Base-by-base conservation (phyloP, 2,329 filamentous ascomycete species). In the Botrytis paeoniae region DNA sequence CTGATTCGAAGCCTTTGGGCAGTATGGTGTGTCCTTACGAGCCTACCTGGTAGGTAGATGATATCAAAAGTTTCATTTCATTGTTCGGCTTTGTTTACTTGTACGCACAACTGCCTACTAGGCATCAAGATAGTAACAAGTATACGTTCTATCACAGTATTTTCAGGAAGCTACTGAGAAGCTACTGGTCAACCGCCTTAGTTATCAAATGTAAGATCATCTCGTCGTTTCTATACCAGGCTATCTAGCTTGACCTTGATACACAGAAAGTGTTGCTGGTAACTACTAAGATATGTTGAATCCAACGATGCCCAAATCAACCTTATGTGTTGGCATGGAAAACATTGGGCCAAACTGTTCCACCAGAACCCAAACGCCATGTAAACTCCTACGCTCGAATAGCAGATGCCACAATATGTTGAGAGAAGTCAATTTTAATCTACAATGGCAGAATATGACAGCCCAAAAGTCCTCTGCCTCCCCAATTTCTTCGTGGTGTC, bases 361-460 rank as follows among this genome's bases (percentile, higher is more conserved):
- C 20, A 69, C 20, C 37, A 18, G 43, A 68, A 39, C 75, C 69
- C 29, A 35, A 76, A 77, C 74, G 71, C 74, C 76, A 74, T 74
- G 60, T 39, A 76, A 54, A 77, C 74, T 73, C 75, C 73, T 73
- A 45, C 60, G 35, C 70, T 73, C 66, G 73, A 43, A 64, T 70
- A 68, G 69, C 29, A 54, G n/a, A 25, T 54, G 14, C n/a, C n/a
- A 69, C 63, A 41, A 18, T 14, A 61, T 62, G 25, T 64, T 59
- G 25, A 12, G 18, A 65, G 51, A 25, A 54, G n/a, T 25, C 48
- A 32, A 39, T 41, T 57, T 43, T 41, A 43, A 25, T 57, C 87
- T 85, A 97, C 73, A 97, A 77, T 39, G 93, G 94, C 77, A 97
- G 83, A 76, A 98, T 88, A 84, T 98, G 95, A 82, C 95, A 99